Conservation (phyloP, 345 rosid species). For the Brassica rapa region DNA sequence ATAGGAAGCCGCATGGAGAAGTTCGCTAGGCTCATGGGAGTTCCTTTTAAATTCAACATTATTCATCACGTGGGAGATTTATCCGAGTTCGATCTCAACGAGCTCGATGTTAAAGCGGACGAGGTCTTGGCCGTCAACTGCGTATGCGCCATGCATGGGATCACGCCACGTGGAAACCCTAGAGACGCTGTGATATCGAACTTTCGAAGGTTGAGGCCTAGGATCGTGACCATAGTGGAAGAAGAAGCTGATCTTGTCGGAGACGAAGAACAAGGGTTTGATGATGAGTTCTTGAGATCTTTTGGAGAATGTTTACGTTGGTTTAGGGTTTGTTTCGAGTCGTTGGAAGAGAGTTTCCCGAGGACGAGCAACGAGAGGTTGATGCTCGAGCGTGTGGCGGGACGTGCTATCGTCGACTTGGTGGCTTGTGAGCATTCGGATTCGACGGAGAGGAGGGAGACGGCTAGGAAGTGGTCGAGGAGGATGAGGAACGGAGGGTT, state of each 20-base stretch:
- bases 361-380: slow-evolving; percentile 80
- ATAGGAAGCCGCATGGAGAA: slow-evolving; percentile 88
- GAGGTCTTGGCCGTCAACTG: slow-evolving; percentile 88
- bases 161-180: slow-evolving; percentile 49
- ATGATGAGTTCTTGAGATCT: slow-evolving; percentile 59
- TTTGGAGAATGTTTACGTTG: slow-evolving; percentile 76
- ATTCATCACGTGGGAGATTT: slow-evolving; percentile 78
- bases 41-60: slow-evolving; percentile 85
- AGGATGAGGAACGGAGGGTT: slow-evolving; percentile 66
- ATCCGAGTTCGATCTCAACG: slow-evolving; percentile 59
- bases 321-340: slow-evolving; percentile 94
- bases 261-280: slow-evolving; percentile 55
- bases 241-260: slow-evolving; percentile 82
- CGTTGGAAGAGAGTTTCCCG: slow-evolving; percentile 76
- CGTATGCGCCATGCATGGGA: slow-evolving; percentile 66
- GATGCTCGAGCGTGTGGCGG: slow-evolving; percentile 85
- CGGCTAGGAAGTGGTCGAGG: slow-evolving; percentile 74
- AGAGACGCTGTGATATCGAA: slow-evolving; percentile 66
- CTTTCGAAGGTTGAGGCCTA: slow-evolving; percentile 67
- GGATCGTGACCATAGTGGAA: slow-evolving; percentile 77
- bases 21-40: slow-evolving; percentile 98
- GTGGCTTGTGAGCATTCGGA: slow-evolving; percentile 69
- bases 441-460: slow-evolving; percentile 78
- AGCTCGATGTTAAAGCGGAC: slow-evolving; percentile 58
- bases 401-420: slow-evolving; percentile 73